Percentiles rank a stretch among this genome's conserved stretches.
phyloP scores from a whole-genome alignment of 2,329 filamentous ascomycete genomes.

The Helminthosporium solani region DNA sequence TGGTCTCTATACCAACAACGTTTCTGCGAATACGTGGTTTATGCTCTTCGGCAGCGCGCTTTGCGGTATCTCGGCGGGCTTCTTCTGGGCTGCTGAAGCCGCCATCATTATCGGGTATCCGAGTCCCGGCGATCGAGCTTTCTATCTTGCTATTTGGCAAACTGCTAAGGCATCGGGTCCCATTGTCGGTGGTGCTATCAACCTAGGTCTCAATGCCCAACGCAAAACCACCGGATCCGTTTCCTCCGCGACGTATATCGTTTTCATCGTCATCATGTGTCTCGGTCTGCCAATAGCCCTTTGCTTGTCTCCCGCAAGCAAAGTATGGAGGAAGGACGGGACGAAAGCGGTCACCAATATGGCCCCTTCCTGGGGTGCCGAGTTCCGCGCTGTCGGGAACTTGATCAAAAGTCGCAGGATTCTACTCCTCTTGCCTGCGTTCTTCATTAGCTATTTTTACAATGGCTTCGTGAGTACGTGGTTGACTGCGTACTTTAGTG shows the following conservation, averaged over 20 bases:
- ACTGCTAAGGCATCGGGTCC: constrained; percentile 38
- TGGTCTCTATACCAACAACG: constrained; percentile 44
- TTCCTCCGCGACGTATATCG: constrained; percentile 45
- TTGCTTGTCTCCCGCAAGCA: constrained; percentile 48
- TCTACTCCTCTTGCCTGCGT: constrained; percentile 35
- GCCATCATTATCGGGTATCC: constrained; percentile 47
- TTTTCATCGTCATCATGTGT: constrained; percentile 52
- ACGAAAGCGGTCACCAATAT: constrained; percentile 32
- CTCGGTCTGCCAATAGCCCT: constrained; percentile 47
- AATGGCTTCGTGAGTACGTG: constrained; percentile 40
- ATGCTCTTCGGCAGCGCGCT: constrained; percentile 42
- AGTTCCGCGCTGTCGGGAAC: constrained; percentile 34
- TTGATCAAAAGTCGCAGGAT: constrained; percentile 35
- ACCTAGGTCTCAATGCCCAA: constrained; percentile 50
- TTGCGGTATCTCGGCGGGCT: constrained; percentile 44
- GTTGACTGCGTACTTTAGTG: constrained; percentile 40
- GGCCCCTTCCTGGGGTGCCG: constrained; percentile 24
- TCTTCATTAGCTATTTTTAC: constrained; percentile 44
- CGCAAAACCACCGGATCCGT: constrained; percentile 43
- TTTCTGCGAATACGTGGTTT: constrained; percentile 43
- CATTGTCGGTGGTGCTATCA: constrained; percentile 54
- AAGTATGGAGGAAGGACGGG: constrained; percentile 48
- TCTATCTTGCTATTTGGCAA: constrained; percentile 41
- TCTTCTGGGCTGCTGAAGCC: constrained; percentile 47
- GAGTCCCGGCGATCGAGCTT: constrained; percentile 37